Evolutionary conservation across 164 flowering plant genomes (phyloP), one percentile per base, ranked within the genome.

Genomic region (Berberis vulgaris): DNA sequence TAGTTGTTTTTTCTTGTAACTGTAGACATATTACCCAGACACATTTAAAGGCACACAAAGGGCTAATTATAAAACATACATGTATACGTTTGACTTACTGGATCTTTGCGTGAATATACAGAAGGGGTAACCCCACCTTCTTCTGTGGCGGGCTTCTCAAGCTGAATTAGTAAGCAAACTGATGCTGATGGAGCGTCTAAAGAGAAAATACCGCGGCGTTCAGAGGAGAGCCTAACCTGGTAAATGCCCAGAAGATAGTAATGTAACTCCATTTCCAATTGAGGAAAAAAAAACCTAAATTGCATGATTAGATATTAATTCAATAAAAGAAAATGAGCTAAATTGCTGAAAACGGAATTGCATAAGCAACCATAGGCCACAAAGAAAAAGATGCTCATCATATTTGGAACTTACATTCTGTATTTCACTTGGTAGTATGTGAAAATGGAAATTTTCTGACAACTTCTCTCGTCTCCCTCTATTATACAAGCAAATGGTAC

Each of bases 101-200:
- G 97, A 63, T 94, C 99, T 75, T 91, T 94, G 45, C 97, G 95
- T 40, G 99, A 94, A 81, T 94, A 94, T 59, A 91, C 97, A 61
- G 99, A 89, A 12, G 97, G 76, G 58, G 91, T 78, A 59, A 91
- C 87, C 45, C 99, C 99, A 1, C 93, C 87, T 73, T 94, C 97
- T 80, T 94, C 99, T 50, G 97, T 84, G 61, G 93, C 95, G 65
- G 92, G 83, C 79, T 85, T 94, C 76, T 94, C 98, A 50, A 94
- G 73, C 74, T 94, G 97, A 63, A 94, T 80, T 67, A 94, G 79
- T 70, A 94, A 65, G 78, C 96, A 91, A 63, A 91, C 76, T 62
- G 99, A 86, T 74, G 99, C 81, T 70, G 99, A 94, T 69, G 96
- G 96, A 65, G 95, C 87, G 79, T 94, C 97, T 62, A 91, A 73